Evolutionary conservation across 805 yeast genomes (phyloP), one percentile per base, ranked within the genome.

Genomic region (Nakazawaea peltata): DNA sequence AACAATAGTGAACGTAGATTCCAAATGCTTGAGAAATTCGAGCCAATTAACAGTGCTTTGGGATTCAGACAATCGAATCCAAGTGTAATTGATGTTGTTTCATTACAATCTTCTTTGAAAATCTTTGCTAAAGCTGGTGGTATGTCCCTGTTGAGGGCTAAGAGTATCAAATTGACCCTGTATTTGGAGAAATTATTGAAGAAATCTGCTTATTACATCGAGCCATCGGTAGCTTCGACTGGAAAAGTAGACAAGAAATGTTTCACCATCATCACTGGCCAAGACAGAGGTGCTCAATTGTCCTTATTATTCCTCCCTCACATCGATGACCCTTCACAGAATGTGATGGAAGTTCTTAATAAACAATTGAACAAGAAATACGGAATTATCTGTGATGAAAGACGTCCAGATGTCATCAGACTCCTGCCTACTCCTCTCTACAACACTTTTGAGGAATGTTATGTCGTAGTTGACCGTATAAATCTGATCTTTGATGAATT

Each of bases 61-160:
- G 94, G 95, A 0, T 88, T 78, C 56, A 68, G 94, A 47, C 94
- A 86, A 59, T 82, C 94, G 13, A 88, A 88, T 58, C 95, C 95
- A 2, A 78, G 87, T 43, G 95, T 88, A 8, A 56, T 86, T 31
- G 95, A 86, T 52, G 83, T 82, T 10, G 92, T 84, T 4, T 67
- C 94, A 0, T 53, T 88, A 24, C 68, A 69, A 28, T 66, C 81
- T 6, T 77, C 94, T 1, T 60, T 88, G 23, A 76, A 79, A 44
- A 42, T 81, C 2, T 73, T 81, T 47, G 45, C 63, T 26, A 53
- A 63, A 41, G 69, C 61, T 31, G 90, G 94, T 2, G 94, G 94
- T 0, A 67, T 88, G 28, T 51, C 56, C 2, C 54, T 49, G 2
- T 53, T 87, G 18, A 65, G 88, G 28, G 51, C 54, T 19, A 77